A percentile compares a stretch with the other conserved stretches of the same genome.
Evolutionary conservation across 192 early-diverging fungal genomes (phyloP).

Genomic region (Coemansia biformis): DNA sequence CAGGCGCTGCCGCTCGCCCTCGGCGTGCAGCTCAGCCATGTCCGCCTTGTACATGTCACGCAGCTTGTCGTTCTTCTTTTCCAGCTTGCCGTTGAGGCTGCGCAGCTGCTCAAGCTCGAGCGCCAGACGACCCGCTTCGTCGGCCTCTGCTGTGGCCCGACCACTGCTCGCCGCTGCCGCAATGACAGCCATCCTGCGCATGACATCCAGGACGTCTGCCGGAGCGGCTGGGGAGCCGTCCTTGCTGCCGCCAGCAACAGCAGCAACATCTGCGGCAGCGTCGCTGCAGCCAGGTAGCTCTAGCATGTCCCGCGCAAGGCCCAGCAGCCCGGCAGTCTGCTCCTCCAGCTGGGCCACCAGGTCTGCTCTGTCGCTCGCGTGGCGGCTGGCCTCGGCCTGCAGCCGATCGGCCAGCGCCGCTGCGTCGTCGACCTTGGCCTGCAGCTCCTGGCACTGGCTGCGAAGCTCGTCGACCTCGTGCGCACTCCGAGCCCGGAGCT

Average conservation of each 20-base stretch:
- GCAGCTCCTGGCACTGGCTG: conserved; percentile 6
- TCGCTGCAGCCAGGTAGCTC: conserved; percentile 12
- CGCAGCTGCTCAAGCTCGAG: conserved; percentile 16
- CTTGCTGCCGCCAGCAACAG: no score
- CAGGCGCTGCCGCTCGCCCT: conserved; percentile 39
- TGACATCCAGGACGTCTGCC: neutral
- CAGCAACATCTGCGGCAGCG: neutral
- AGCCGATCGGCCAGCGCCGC: conserved; percentile 3
- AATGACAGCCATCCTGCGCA: neutral
- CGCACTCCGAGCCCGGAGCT: conserved; percentile 1
- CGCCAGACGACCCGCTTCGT: conserved; percentile 1
- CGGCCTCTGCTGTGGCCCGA: conserved; percentile 4
- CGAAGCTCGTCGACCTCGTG: conserved; percentile 2
- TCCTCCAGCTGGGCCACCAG: conserved; percentile 14
- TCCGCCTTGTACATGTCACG: conserved; percentile 43
- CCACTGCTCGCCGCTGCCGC: conserved; percentile 1
- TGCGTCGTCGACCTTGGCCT: conserved; percentile 4
- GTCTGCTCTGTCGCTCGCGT: conserved; percentile 4
- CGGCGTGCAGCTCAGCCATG: conserved; percentile 29
- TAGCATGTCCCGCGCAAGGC: conserved; percentile 5
- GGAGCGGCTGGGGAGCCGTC: no score
- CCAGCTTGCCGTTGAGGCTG: conserved; percentile 34
- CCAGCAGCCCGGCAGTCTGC: conserved; percentile 1
- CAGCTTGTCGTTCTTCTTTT: conserved; percentile 37
- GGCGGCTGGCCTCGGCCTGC: conserved; percentile 7